Conservation (phyloP, 2,329 filamentous ascomycete species). For the Fusarium verrucosum region DNA sequence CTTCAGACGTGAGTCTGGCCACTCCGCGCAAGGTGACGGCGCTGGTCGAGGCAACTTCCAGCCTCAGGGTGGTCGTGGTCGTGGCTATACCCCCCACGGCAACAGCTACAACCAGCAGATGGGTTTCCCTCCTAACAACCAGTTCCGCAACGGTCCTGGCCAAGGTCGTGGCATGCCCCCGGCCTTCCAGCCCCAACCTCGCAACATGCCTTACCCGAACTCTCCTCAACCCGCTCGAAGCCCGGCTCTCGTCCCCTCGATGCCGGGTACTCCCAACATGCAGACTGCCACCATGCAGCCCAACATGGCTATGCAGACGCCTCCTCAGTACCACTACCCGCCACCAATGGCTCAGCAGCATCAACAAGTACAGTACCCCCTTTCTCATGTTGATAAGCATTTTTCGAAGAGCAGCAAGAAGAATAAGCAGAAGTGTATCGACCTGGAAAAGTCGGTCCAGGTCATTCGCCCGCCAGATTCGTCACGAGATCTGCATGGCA, state of each 20-base stretch:
- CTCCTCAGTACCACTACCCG: slow-evolving; percentile 69
- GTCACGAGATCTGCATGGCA: slow-evolving; percentile 48
- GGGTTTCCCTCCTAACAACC: slow-evolving; percentile 56
- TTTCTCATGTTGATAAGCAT: slow-evolving; percentile 50
- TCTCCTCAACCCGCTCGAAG: slow-evolving; percentile 73
- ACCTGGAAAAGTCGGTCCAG: slow-evolving; percentile 58
- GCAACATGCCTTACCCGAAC: slow-evolving; percentile 62
- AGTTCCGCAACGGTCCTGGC: slow-evolving; percentile 54
- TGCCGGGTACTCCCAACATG: slow-evolving; percentile 77
- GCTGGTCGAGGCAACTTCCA: slow-evolving; percentile 65
- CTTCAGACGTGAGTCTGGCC: slow-evolving; percentile 85
- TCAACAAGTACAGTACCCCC: slow-evolving; percentile 68
- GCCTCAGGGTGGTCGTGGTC: slow-evolving; percentile 60
- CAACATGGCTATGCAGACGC: slow-evolving; percentile 70
- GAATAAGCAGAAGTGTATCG: slow-evolving; percentile 55
- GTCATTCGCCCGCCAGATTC: slow-evolving; percentile 51
- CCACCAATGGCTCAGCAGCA: slow-evolving; percentile 67
- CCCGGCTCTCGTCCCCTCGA: slow-evolving; percentile 71
- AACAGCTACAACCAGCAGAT: slow-evolving; percentile 58
- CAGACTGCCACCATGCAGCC: slow-evolving; percentile 63
- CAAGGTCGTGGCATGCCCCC: slow-evolving; percentile 64
- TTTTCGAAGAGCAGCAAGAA: slow-evolving; percentile 56
- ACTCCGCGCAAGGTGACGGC: slow-evolving; percentile 71
- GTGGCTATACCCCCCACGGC: slow-evolving; percentile 57
- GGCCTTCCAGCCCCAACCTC: slow-evolving; percentile 56